These are phyloP conservation scores for Tubosaeta sp. DNA, from an alignment of 768 basidiomycete species.

Conservation along the genomic window DNA sequence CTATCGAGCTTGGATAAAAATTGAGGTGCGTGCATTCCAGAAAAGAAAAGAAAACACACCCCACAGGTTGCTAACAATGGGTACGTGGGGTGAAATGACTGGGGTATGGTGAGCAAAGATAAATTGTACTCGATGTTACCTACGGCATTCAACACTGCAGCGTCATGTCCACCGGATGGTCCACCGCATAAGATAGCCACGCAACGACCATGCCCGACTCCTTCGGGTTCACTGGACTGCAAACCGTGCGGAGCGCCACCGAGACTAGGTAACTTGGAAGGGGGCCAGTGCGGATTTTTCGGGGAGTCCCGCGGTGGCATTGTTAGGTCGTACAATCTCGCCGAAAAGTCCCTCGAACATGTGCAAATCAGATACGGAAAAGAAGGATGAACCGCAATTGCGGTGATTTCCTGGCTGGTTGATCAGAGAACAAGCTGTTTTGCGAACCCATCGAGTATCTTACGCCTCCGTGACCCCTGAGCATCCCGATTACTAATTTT, in stretches of 20 bases:
- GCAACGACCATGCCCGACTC: conserved; percentile 55
- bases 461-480: conserved; percentile 74
- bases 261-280: conserved; percentile 43
- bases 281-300: conserved; percentile 58
- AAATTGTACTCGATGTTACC: conserved; percentile 13
- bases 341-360: conserved; percentile 67
- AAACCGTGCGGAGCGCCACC: conserved; percentile 71
- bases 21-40: conserved; percentile 1
- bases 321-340: conserved; percentile 64
- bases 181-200: conserved; percentile 64
- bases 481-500: conserved; percentile 39
- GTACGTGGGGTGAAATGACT: conserved; percentile 66
- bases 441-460: conserved; percentile 22
- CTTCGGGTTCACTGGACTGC: conserved; percentile 56
- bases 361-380: conserved; percentile 60
- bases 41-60: conserved; percentile 36
- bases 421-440: conserved; percentile 4
- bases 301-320: conserved; percentile 29
- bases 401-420: conserved; percentile 54
- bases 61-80: conserved; percentile 77
- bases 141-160: conserved; percentile 64
- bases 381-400: conserved; percentile 59
- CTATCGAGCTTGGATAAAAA: conserved; percentile 54
- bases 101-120: conserved; percentile 1
- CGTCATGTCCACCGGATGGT: conserved; percentile 68